Conservation (phyloP, 305 asterid species). For the Fraxinus velutina region DNA sequence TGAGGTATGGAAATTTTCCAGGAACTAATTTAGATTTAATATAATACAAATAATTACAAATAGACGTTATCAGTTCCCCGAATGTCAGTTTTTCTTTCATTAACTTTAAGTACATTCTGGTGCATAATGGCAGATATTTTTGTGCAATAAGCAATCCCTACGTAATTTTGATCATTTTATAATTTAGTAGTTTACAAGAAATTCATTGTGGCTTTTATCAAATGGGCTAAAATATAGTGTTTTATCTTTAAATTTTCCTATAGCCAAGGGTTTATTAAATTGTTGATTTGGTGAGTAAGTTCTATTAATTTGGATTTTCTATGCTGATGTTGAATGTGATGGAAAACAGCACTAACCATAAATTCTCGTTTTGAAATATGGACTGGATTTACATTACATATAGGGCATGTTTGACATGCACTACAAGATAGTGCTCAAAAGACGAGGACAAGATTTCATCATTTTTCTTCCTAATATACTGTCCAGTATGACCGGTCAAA, state of each 20-base stretch:
- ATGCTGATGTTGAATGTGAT: neutral
- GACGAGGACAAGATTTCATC: neutral
- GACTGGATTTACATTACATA: neutral
- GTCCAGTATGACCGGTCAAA: neutral
- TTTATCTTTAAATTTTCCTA: neutral
- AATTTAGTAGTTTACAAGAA: neutral
- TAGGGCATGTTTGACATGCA: neutral
- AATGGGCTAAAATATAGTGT: neutral
- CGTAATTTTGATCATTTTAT: neutral
- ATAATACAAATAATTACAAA: neutral
- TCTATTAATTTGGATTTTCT: neutral
- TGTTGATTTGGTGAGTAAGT: neutral
- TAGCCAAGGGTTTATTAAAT: neutral
- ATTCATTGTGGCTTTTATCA: neutral
- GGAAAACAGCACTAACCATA: neutral
- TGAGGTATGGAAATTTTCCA: constrained; percentile 43
- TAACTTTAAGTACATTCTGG: neutral
- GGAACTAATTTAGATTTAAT: neutral
- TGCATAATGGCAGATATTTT: neutral
- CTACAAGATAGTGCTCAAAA: neutral
- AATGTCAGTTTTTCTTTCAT: neutral
- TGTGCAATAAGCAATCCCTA: neutral
- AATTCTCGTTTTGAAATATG: neutral
- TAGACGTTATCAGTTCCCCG: neutral
- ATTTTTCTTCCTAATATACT: neutral